Evolutionary conservation across 2,329 filamentous ascomycete species (phyloP), one percentile per base, ranked within the genome.

Genomic region (Aspergillus uvarum): DNA sequence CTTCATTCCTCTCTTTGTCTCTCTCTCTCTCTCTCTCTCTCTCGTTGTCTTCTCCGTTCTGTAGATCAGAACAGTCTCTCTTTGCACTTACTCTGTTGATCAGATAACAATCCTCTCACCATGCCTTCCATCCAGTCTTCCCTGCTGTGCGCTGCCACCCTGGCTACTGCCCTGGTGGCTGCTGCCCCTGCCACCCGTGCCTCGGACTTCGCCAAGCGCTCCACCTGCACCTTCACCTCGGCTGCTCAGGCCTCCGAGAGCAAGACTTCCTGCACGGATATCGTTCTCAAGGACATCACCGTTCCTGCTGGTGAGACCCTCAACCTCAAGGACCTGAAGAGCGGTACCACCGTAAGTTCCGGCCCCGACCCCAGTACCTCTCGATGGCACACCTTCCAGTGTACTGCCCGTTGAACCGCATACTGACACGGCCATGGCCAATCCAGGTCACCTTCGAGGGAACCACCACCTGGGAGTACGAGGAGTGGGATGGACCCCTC

Each of bases 401-500:
- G 5, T 8, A 6, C 59, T 26, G 60, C 63, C 47, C 12, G 42
- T 12, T 53, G 14, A 29, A 21, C 31, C 14, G 11, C 11, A 8
- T 10, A 1, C 51, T 54, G 47, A 47, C 47, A 21, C 26, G 10
- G 12, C 4, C 31, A 16, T 11, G 26, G 8, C 7, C 26, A 29
- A 29, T 29, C 7, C 54, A 78, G 74, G 81, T 89, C 63, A 84
- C 83, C 64, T 89, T 90, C 74, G 74, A 84, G 62, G 88, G 88
- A 35, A 85, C 79, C 19, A 89, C 87, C 19, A 85, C 83, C 55
- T 90, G 87, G 69, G 87, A 79, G 24, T 89, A 88, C 75, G 77
- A 84, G 62, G 83, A 87, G 67, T 90, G 87, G 87, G 72, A 71
- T 1, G 87, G 88, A 0, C 87, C 87, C 51, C 79, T 90, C 6